Conservation (phyloP, 176 grass and related monocot genomes). For the Aechmea fasciata region DNA sequence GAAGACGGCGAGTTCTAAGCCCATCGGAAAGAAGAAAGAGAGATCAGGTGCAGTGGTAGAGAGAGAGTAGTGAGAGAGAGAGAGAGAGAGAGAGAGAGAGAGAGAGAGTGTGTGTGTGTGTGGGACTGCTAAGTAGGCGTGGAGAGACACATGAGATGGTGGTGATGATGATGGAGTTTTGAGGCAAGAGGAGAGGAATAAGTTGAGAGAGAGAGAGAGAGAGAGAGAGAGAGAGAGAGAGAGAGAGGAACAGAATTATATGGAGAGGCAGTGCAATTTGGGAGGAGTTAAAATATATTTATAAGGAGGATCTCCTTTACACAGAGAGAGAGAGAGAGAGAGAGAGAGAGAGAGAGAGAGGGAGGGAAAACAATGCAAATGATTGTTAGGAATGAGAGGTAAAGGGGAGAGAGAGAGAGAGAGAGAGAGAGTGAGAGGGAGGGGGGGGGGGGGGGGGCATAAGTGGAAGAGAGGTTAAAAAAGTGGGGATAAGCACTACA, state of each 20-base stretch:
- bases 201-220: slow-evolving; percentile 34
- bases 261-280: slow-evolving; percentile 27
- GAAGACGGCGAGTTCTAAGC: slow-evolving; percentile 28
- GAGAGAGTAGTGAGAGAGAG: background rate
- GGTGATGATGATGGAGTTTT: slow-evolving; percentile 35
- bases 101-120: background rate
- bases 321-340: slow-evolving; percentile 28
- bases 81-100: background rate
- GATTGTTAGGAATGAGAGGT: slow-evolving; percentile 18
- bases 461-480: background rate
- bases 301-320: background rate
- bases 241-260: slow-evolving; percentile 66
- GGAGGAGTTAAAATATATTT: no score
- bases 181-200: slow-evolving; percentile 9
- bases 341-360: background rate
- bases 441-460: background rate
- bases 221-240: slow-evolving; percentile 31
- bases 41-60: background rate
- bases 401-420: slow-evolving; percentile 6
- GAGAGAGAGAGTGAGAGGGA: slow-evolving; percentile 16
- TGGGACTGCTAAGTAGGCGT: background rate
- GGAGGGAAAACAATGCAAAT: background rate
- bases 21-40: slow-evolving; percentile 33
- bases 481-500: background rate
- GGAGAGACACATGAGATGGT: slow-evolving; percentile 43